These are phyloP conservation scores for Alternaria triticimaculans DNA, from an alignment of 2,329 filamentous ascomycete species.

Conservation along the genomic window DNA sequence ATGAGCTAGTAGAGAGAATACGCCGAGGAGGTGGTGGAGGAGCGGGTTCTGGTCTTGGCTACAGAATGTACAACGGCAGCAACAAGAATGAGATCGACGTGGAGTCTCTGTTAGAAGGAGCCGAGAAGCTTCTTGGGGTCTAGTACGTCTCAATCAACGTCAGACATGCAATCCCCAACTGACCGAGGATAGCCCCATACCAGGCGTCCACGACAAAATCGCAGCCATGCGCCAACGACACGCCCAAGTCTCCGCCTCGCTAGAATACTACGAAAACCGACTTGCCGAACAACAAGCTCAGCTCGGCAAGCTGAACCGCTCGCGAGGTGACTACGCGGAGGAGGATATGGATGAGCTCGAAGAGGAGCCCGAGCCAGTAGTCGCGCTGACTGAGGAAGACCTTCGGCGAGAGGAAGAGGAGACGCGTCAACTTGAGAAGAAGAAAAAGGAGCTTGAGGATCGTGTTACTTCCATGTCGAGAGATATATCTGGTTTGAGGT, in stretches of 20 bases:
- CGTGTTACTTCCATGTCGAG: constrained; percentile 72
- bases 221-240: constrained; percentile 73
- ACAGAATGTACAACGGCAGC: constrained; percentile 50
- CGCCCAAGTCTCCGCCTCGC: constrained; percentile 72
- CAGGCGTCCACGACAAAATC: constrained; percentile 80
- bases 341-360: constrained; percentile 59
- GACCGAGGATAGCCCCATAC: constrained; percentile 63
- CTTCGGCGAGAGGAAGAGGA: constrained; percentile 73
- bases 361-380: constrained; percentile 50
- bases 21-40: constrained; percentile 63
- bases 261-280: constrained; percentile 79
- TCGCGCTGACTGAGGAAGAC: constrained; percentile 70
- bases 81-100: constrained; percentile 80
- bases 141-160: constrained; percentile 64
- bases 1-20: constrained; percentile 84
- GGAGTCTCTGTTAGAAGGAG: constrained; percentile 81
- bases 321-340: constrained; percentile 64
- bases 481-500: constrained; percentile 67
- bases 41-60: constrained; percentile 57
- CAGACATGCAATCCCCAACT: not conserved
- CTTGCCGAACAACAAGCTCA: constrained; percentile 79
- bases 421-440: constrained; percentile 67
- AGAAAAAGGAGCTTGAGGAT: constrained; percentile 67
- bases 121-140: constrained; percentile 87
- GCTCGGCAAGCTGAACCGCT: constrained; percentile 73